Percentiles rank a stretch among this genome's conserved stretches.
Conservation (phyloP, 768 basidiomycete species). For the Guyanaporus albipodus region DNA sequence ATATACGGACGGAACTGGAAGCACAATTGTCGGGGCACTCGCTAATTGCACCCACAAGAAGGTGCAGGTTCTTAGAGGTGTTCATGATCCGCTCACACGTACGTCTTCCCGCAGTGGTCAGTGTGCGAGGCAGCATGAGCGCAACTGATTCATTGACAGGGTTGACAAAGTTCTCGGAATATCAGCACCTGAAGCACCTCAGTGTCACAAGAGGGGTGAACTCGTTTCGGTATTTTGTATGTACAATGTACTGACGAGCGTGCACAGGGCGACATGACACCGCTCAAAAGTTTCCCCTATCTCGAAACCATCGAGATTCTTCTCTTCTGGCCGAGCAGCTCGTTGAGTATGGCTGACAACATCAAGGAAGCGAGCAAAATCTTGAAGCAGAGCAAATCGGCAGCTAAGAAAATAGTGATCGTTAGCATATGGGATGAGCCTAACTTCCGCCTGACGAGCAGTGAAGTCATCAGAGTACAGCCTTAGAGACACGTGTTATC, state of each 20-base stretch:
- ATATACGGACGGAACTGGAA: conserved; percentile 5
- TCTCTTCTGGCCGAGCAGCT: too few relatives aligned
- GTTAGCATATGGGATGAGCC: too few relatives aligned
- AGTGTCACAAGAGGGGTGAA: background rate
- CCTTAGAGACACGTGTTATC: too few relatives aligned
- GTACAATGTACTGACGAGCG: background rate
- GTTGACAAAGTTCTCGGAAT: conserved; percentile 7
- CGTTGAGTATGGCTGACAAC: background rate
- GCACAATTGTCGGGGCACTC: conserved; percentile 1
- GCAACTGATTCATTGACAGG: background rate
- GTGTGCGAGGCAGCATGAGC: background rate
- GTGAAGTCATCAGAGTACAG: too few relatives aligned
- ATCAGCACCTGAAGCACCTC: conserved; percentile 4
- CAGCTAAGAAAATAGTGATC: conserved; percentile 3
- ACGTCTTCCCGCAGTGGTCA: conserved; percentile 5
- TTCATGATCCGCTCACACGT: background rate
- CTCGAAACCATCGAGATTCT: background rate
- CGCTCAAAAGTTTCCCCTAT: background rate
- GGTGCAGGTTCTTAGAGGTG: conserved; percentile 2
- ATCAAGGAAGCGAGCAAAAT: background rate
- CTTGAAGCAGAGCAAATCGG: conserved; percentile 1
- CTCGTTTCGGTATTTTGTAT: background rate
- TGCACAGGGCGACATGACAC: background rate
- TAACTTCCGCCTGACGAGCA: too few relatives aligned
- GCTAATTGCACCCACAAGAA: background rate